A percentile compares a stretch with the other conserved stretches of the same genome.
Evolutionary conservation across 176 grass and related monocot species (phyloP).

Genomic region (Musa itinerans): DNA sequence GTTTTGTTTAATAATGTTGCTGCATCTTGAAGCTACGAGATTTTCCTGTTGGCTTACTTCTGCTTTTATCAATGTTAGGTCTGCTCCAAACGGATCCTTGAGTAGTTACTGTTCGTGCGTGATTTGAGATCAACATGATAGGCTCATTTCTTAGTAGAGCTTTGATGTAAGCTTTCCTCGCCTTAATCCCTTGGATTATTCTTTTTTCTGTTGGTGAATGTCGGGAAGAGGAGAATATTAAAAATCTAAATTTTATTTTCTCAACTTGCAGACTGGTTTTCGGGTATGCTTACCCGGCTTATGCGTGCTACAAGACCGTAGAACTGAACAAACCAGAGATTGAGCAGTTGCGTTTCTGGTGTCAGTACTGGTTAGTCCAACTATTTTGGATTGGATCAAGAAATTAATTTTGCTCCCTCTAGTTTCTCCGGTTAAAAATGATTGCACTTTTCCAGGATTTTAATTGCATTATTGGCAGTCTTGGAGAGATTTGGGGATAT

Average conservation of each 20-base stretch:
- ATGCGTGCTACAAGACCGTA: slow-evolving; percentile 75
- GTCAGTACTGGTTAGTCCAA: slow-evolving; percentile 61
- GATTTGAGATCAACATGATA: slow-evolving; percentile 31
- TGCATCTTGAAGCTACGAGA: background rate
- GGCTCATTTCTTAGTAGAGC: slow-evolving; percentile 48
- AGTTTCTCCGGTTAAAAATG: too few relatives aligned
- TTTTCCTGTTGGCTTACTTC: background rate
- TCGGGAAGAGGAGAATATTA: background rate
- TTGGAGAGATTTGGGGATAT: slow-evolving; percentile 39
- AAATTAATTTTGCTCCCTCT: background rate
- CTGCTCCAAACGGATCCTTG: background rate
- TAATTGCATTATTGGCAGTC: slow-evolving; percentile 51
- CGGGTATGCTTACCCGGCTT: slow-evolving; percentile 64
- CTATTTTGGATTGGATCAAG: background rate
- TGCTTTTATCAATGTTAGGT: background rate
- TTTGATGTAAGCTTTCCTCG: slow-evolving; percentile 38
- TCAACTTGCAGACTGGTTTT: slow-evolving; percentile 34
- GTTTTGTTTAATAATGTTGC: background rate
- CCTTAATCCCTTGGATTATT: background rate
- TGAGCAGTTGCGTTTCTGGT: slow-evolving; percentile 70
- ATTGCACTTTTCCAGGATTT: slow-evolving; percentile 36
- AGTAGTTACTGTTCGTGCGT: background rate
- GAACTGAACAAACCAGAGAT: slow-evolving; percentile 43
- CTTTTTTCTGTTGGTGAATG: background rate
- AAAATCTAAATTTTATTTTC: background rate